Conservation (phyloP, 495 filamentous ascomycete genomes). For the Penicillium lividum region DNA sequence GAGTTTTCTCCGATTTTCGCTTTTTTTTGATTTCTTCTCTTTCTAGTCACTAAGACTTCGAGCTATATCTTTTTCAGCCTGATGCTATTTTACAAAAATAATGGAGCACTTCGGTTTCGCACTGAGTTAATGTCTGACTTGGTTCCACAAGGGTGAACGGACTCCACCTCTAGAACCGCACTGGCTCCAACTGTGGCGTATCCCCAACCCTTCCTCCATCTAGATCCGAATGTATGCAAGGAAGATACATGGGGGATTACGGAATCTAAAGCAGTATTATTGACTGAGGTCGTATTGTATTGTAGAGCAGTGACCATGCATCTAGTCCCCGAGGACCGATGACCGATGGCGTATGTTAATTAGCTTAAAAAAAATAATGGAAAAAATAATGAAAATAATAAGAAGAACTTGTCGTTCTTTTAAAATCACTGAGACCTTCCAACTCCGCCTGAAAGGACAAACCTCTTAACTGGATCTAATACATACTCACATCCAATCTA, state of each 20-base stretch:
- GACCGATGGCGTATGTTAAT: constrained; percentile 27
- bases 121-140: constrained; percentile 13
- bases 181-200: constrained; percentile 18
- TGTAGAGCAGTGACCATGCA: constrained; percentile 31
- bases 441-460: constrained; percentile 16
- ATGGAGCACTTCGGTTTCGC: neutral
- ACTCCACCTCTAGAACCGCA: constrained; percentile 21
- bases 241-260: constrained; percentile 29
- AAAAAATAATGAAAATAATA: constrained; percentile 15
- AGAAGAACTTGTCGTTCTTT: constrained; percentile 17
- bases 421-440: constrained; percentile 29
- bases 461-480: constrained; percentile 21
- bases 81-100: neutral
- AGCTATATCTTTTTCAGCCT: neutral
- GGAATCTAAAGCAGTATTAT: constrained; percentile 18
- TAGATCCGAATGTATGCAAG: constrained; percentile 34
- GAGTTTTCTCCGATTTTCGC: no score
- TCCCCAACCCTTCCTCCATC: constrained; percentile 23
- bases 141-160: constrained; percentile 27
- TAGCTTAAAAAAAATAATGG: constrained; percentile 1
- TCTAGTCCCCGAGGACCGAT: constrained; percentile 17
- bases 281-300: constrained; percentile 22
- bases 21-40: neutral
- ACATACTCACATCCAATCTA: constrained; percentile 13
- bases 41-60: neutral